A percentile compares a stretch with the other conserved stretches of the same genome.
Conservation (phyloP, 2,329 filamentous ascomycete genomes). For the Fusarium luffae region DNA sequence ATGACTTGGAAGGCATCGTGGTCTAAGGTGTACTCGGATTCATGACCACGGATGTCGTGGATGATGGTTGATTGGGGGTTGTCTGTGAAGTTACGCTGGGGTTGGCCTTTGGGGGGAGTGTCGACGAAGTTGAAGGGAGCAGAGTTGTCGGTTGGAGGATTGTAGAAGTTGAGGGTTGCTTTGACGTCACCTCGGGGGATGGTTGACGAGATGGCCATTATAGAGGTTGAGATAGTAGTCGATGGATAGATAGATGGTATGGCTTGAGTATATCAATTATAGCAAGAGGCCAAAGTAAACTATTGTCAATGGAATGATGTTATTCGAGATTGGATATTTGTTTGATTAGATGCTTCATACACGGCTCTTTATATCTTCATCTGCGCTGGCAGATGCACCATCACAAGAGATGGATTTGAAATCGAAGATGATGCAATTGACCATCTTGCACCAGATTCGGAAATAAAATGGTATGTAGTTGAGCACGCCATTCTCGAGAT, state of each 20-base stretch:
- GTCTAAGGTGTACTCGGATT: conserved; percentile 74
- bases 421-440: conserved; percentile 38
- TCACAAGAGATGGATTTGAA: conserved; percentile 44
- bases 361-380: conserved; percentile 35
- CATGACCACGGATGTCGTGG: conserved; percentile 78
- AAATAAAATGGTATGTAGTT: conserved; percentile 27
- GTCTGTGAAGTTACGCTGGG: conserved; percentile 72
- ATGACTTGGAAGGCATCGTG: conserved; percentile 79
- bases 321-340: not conserved
- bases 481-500: conserved; percentile 43
- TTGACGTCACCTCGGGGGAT: conserved; percentile 69
- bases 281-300: conserved; percentile 1
- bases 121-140: conserved; percentile 76
- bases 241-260: not conserved
- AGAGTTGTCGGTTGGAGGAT: conserved; percentile 67
- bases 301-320: not conserved
- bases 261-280: not conserved
- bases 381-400: not conserved
- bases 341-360: conserved; percentile 6
- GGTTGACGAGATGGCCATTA: conserved; percentile 55
- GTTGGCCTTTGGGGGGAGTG: conserved; percentile 67
- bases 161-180: conserved; percentile 74
- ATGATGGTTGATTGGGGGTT: conserved; percentile 66
- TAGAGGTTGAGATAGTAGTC: conserved; percentile 3
- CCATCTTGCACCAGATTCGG: conserved; percentile 25